Base-by-base conservation (phyloP, 768 basidiomycete species). In the Chalciporus pseudorubinellus region DNA sequence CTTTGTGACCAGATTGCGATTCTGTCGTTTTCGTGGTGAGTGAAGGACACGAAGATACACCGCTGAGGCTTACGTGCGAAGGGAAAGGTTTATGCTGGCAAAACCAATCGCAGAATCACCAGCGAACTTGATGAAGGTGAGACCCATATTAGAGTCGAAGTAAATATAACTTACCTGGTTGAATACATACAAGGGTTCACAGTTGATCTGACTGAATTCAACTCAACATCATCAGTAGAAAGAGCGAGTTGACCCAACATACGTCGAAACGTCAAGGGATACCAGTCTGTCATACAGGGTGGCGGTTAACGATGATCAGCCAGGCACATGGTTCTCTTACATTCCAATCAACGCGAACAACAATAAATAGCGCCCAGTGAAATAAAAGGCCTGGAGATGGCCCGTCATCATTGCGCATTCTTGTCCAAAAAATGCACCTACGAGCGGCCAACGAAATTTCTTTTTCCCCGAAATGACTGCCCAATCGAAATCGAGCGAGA, bases 1-100 rank as follows among this genome's bases (percentile, higher is more conserved):
- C 78, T 78, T 44, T 82, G 77, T 6, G 77, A 77, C 84, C 84
- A 87, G 22, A 87, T 77, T 11, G 85, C 86, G 67, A 87, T 80
- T 3, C 78, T 77, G 52, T 52, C 3, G 41, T 4, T 44, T 13
- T 66, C 7, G 9, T 65, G 20, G 36, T 60, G 22, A 62, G 52
- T 47, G 20, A 18, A 22, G 9, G 34, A 26, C 21, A 16, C 8
- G 6, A 26, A n/a, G 5, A 24, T 12, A 24, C 13, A 29, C 5
- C 2, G 13, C 2, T 19, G 40, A 39, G n/a, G 54, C 68, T 59
- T 53, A 70, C 77, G 76, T 78, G 48, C 77, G 72, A 18, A 77
- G 60, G 6, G 76, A 73, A 44, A 77, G 67, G 50, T 78, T 77
- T 61, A 77, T 72, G 50, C 76, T 75, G 6, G 76, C 77, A 16